Evolutionary conservation across 2,329 filamentous ascomycete species (phyloP), one percentile per base, ranked within the genome.

Genomic region (Exophiala bonariae): DNA sequence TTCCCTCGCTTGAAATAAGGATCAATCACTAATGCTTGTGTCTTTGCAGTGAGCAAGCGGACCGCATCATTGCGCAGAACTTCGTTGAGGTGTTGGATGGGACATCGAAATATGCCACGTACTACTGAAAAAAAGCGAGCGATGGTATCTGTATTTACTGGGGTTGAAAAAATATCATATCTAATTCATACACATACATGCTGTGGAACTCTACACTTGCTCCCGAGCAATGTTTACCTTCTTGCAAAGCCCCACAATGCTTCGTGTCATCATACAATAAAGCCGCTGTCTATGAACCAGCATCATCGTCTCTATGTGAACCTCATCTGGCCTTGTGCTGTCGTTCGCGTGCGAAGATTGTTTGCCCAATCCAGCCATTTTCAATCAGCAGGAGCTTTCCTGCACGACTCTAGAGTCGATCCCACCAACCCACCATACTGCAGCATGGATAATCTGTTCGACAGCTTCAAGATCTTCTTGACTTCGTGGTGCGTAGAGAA

Each of bases 21-120:
- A 17, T 26, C 38, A 26, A 34, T 37, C 14, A 42, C 16, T 26
- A 11, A 26, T 17, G 34, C 14, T 11, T 11, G n/a, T 42, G 4
- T n/a, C 26, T 13, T 28, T 11, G 23, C 26, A 55, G 53, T 47
- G 76, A 82, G 66, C 79, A 80, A 66, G 77, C 83, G 6, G 77
- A 81, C 65, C 69, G 77, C 59, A 69, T 76, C 34, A 73, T 84
- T 41, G 81, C 79, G 14, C 68, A 66, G 49, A 75, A 79, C 47
- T 83, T 84, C 62, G 66, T 79, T 3, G 70, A 74, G 26, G 74
- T 82, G 1, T 64, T 83, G 5, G 64, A 70, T 22, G 81, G 80
- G 10, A 57, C 59, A 19, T 66, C 63, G 43, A 47, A 55, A 26
- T 68, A 57, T 42, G 52, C 56, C 20, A 45, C 41, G 20, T 57